phyloP scores from a whole-genome alignment of 176 grass and related monocot genomes.

The Oryza longistaminata region DNA sequence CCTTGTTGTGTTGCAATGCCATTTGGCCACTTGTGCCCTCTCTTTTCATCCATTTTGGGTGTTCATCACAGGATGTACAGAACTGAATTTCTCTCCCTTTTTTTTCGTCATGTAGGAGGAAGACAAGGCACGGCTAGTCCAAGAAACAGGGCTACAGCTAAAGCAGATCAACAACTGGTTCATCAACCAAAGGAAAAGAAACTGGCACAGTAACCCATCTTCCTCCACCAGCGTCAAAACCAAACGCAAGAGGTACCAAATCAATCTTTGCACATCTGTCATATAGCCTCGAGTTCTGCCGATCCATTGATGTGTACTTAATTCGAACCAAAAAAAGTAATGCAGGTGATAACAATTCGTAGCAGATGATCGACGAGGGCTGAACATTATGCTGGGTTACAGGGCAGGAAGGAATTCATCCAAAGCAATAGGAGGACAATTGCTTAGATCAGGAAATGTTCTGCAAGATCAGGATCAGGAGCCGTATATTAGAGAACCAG shows the following conservation, averaged over 20 bases:
- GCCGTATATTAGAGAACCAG: slow-evolving; percentile 11
- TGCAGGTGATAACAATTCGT: slow-evolving; percentile 57
- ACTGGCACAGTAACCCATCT: slow-evolving; percentile 76
- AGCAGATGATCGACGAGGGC: slow-evolving; percentile 4
- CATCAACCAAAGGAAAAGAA: slow-evolving; percentile 80
- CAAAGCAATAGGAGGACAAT: not conserved
- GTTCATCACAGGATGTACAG: not conserved
- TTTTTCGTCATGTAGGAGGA: slow-evolving; percentile 48
- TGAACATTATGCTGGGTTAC: not conserved
- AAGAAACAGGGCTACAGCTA: slow-evolving; percentile 69
- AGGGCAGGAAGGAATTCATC: not conserved
- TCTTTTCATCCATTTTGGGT: not conserved
- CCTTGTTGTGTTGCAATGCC: not conserved
- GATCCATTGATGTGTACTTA: slow-evolving; percentile 37
- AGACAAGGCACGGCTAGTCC: slow-evolving; percentile 72
- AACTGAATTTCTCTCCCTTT: not conserved
- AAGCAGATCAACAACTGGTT: slow-evolving; percentile 84
- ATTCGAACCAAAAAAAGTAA: slow-evolving; percentile 57
- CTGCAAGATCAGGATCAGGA: slow-evolving; percentile 10
- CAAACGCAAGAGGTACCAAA: slow-evolving; percentile 67
- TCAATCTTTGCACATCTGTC: slow-evolving; percentile 7
- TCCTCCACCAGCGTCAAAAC: slow-evolving; percentile 61
- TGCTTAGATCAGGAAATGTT: slow-evolving; percentile 14
- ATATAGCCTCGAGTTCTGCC: not conserved
- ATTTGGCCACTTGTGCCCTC: not conserved